Evolutionary conservation across 2,329 filamentous ascomycete species (phyloP).

Genomic region (Massarina eburnea): DNA sequence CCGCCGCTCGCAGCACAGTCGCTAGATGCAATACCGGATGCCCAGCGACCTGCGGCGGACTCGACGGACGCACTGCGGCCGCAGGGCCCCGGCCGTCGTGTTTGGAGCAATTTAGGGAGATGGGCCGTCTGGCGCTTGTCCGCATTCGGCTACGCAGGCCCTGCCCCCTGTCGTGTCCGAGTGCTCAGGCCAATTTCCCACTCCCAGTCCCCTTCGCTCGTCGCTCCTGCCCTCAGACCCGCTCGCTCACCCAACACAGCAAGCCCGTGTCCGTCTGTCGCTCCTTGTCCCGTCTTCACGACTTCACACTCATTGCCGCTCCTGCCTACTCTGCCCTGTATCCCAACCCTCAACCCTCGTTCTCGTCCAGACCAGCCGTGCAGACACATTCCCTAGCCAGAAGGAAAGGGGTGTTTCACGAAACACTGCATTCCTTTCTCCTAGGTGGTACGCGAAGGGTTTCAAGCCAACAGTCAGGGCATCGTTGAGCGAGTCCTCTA

Average conservation of each 20-base stretch:
- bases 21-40: no score
- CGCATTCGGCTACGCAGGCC: neutral
- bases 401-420: conserved; percentile 34
- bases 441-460: conserved; percentile 42
- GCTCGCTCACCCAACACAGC: conserved; percentile 11
- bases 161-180: neutral
- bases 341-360: conserved; percentile 9
- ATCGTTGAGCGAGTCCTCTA: conserved; percentile 40
- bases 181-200: neutral
- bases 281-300: conserved; percentile 31
- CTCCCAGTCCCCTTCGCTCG: neutral
- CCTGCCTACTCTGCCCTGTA: neutral
- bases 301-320: conserved; percentile 30
- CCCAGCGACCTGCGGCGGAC: no score
- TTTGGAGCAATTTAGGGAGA: neutral
- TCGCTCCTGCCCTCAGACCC: neutral
- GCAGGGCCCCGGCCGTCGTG: neutral
- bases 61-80: neutral
- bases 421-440: conserved; percentile 39
- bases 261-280: conserved; percentile 21
- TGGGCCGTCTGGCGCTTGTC: neutral
- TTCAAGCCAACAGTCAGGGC: conserved; percentile 30
- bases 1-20: no score
- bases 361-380: conserved; percentile 7
- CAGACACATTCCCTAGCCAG: conserved; percentile 32